These are phyloP conservation scores for Guillardia theta DNA, from an alignment of 78 protist species.

Conservation along the genomic window DNA sequence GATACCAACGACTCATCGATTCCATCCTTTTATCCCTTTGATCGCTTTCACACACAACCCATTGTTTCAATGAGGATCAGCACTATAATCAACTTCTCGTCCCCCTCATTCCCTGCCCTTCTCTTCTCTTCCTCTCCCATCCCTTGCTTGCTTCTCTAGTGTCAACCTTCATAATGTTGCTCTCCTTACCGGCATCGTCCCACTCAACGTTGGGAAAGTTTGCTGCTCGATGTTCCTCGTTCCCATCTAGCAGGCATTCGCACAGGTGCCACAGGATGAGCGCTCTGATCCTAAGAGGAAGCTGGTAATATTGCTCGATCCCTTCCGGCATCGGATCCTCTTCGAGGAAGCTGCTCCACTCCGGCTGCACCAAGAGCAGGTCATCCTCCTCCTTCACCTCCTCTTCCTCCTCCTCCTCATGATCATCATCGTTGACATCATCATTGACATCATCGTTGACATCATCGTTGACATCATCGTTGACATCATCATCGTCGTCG, in stretches of 20 bases:
- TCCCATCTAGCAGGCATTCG: not conserved
- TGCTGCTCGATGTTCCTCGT: not conserved
- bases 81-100: not conserved
- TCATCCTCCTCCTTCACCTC: no score
- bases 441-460: no score
- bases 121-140: not conserved
- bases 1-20: not conserved
- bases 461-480: no score
- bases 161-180: not conserved
- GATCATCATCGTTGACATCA: no score
- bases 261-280: not conserved
- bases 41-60: not conserved
- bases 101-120: not conserved
- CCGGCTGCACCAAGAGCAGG: not conserved
- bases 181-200: not conserved
- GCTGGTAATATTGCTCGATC: not conserved
- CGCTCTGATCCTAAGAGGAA: not conserved
- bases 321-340: not conserved
- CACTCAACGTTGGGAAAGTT: not conserved
- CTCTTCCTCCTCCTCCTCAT: no score
- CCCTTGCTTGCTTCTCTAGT: not conserved
- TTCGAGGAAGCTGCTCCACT: not conserved
- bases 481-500: no score
- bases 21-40: not conserved
- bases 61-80: not conserved